Conservation (phyloP, 2,329 filamentous ascomycete genomes). For the Alternaria ethzedia region DNA sequence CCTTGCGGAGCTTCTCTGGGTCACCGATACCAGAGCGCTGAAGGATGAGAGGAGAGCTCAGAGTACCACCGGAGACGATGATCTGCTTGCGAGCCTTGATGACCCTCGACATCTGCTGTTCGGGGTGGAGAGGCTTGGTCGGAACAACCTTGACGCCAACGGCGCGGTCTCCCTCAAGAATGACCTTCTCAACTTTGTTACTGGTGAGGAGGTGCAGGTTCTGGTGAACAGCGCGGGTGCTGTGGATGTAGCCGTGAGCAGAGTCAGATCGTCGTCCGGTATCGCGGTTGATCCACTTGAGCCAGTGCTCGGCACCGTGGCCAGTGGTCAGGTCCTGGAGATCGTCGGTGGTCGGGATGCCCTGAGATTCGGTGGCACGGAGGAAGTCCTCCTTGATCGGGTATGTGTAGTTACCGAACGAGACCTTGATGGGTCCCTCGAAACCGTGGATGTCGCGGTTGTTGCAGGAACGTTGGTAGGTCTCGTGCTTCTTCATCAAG, state of each 20-base stretch:
- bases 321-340: slow-evolving; percentile 73
- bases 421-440: slow-evolving; percentile 82
- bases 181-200: slow-evolving; percentile 78
- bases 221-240: slow-evolving; percentile 71
- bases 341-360: slow-evolving; percentile 77
- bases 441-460: slow-evolving; percentile 74
- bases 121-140: slow-evolving; percentile 70
- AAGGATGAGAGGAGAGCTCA: slow-evolving; percentile 76
- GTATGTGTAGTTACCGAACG: slow-evolving; percentile 79
- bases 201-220: slow-evolving; percentile 77
- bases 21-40: slow-evolving; percentile 78
- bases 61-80: slow-evolving; percentile 73
- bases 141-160: slow-evolving; percentile 74
- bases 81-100: slow-evolving; percentile 77
- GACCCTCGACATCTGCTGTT: slow-evolving; percentile 59
- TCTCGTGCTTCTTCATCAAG: slow-evolving; percentile 82
- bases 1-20: slow-evolving; percentile 72
- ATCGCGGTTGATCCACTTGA: slow-evolving; percentile 81
- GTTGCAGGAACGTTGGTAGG: slow-evolving; percentile 66
- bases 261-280: slow-evolving; percentile 77
- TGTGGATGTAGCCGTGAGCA: slow-evolving; percentile 79
- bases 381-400: slow-evolving; percentile 84
- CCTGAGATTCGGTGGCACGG: slow-evolving; percentile 73
- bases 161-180: slow-evolving; percentile 74
- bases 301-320: slow-evolving; percentile 78